Evolutionary conservation across 2,329 filamentous ascomycete genomes (phyloP), one percentile per base, ranked within the genome.

Genomic region (Penicillium brasilianum): DNA sequence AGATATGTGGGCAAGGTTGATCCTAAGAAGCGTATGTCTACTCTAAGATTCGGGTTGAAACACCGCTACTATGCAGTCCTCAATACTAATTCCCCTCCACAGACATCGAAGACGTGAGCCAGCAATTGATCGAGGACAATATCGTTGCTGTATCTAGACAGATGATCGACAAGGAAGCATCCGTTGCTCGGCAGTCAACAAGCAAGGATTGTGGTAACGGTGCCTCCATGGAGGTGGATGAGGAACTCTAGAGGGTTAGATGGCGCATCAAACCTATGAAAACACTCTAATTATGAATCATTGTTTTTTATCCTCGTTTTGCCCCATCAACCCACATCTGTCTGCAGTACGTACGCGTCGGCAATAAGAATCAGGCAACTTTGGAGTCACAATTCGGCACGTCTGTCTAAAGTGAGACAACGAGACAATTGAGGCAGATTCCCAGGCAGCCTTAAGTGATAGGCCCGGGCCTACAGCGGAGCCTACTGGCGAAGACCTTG

Each of bases 141-240:
- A 99, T 99, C 67, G 95, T 99, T 13, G 92, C 93, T 3, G 93
- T 99, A n/a, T 96, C 93, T 67, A 86, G 94, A 77, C 95, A 98
- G 79, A 97, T 99, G 94, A 98, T 99, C 73, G 95, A 98, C 82
- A 98, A 98, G 82, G 95, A 99, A 79, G 95, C 95, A 3, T 95
- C 93, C 5, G 91, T 96, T 79, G 92, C 94, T 20, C 89, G 79
- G 84, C 90, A 61, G 75, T 77, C 78, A 58, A 77, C 66, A 55
- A 72, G 63, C 54, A 77, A 70, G 70, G 77, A 77, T 14, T 73
- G 81, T 39, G 83, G 88, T 48, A 76, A 75, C 52, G 78, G 77
- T 52, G 75, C 82, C 48, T 70, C 66, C 59, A 92, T 92, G 89
- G 90, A 92, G 14, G 84, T 88, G 49, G 90, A 92, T 70, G 88